Evolutionary conservation across 2,329 filamentous ascomycete species (phyloP), one percentile per base, ranked within the genome.

Genomic region (Pseudogymnoascus sp.): DNA sequence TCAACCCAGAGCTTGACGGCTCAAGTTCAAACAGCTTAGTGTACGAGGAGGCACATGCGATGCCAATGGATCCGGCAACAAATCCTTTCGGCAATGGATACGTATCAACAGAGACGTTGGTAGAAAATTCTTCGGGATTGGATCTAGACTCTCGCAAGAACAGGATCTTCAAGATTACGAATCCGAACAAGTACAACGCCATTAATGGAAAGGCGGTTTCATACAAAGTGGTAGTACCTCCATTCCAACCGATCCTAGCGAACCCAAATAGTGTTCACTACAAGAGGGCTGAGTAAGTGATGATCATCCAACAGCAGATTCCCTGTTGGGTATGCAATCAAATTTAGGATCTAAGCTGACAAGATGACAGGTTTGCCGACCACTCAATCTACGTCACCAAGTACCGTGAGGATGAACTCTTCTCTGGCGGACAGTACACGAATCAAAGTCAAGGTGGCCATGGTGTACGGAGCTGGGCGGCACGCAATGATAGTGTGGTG

Each of bases 1-100:
- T 88, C 10, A 85, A 87, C 69, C 84, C 85, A n/a, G 82, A 81
- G 66, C 76, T 86, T 59, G 84, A 84, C 64, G 84, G 84, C 0
- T 78, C 79, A 65, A 74, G 76, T 22, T 75, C 75, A 24, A 85
- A 85, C 69, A 75, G 79, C 0, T 72, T 85, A 24, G 78, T 82
- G 62, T 82, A 87, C 69, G 78, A 82, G 63, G 84, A 86, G 69
- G 82, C 82, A 3, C 80, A 84, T 60, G 74, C 87, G 0, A 84
- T 89, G 78, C 83, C 84, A 2, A 76, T 83, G 61, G 78, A 84
- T 59, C 77, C 80, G 24, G 69, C 72, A 53, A 73, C 76, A 68
- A 86, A 85, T 69, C 82, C 82, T 1, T 79, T 79, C 67, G 77
- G 79, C 7, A 73, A 79, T 0, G 79, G 79, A 0, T 85, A 84